Evolutionary conservation across 371 early-diverging fungal genomes (phyloP).

Genomic region (Mycotypha africana): DNA sequence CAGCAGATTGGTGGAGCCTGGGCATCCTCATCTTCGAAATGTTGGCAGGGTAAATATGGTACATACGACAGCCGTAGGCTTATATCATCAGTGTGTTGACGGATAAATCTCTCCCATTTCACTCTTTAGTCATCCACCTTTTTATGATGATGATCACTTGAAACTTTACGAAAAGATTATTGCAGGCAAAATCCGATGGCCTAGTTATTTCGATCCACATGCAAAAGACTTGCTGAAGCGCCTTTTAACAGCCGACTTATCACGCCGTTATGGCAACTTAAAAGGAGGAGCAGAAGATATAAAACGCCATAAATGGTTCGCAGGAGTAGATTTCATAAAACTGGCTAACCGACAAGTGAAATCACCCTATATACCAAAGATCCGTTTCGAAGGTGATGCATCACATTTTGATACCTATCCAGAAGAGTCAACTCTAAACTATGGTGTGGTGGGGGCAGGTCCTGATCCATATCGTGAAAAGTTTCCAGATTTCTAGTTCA

Average conservation of each 20-base stretch:
- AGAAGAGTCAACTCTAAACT: conserved; percentile 63
- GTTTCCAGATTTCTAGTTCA: conserved; percentile 27
- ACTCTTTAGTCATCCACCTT: conserved; percentile 79
- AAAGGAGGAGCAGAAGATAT: conserved; percentile 84
- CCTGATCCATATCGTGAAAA: conserved; percentile 34
- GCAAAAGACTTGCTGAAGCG: conserved; percentile 93
- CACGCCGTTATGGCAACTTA: conserved; percentile 90
- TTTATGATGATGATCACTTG: conserved; percentile 92
- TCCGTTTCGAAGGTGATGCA: conserved; percentile 80
- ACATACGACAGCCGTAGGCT: too few relatives aligned
- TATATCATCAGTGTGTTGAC: too few relatives aligned
- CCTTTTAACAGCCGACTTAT: conserved; percentile 85
- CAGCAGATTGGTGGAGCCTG: conserved; percentile 99
- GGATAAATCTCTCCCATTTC: too few relatives aligned
- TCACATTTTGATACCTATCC: conserved; percentile 91
- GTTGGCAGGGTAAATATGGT: not conserved
- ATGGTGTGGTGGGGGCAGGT: conserved; percentile 28
- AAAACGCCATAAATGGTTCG: conserved; percentile 88
- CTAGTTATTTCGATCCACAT: conserved; percentile 82
- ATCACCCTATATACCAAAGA: conserved; percentile 86
- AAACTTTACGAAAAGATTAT: conserved; percentile 94
- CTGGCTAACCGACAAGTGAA: conserved; percentile 44
- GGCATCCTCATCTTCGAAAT: conserved; percentile 83
- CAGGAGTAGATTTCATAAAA: conserved; percentile 73
- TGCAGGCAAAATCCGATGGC: conserved; percentile 83